These are phyloP conservation scores for Helotiales sp. DNA, from an alignment of 2,329 filamentous ascomycete genomes.

Conservation along the genomic window DNA sequence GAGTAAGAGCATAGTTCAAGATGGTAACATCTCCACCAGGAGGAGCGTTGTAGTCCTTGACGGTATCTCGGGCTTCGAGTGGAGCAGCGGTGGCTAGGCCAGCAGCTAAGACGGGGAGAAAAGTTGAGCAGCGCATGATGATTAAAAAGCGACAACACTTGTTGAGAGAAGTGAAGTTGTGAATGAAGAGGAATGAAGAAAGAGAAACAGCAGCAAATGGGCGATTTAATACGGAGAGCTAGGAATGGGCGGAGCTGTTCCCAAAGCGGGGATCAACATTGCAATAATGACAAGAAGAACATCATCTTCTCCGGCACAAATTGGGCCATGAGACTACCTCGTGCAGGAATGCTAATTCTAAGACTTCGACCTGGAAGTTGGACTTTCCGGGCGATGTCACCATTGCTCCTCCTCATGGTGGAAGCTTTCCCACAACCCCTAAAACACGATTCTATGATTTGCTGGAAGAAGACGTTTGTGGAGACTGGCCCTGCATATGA, in stretches of 20 bases:
- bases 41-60: slow-evolving; percentile 22
- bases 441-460: background rate
- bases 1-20: slow-evolving; percentile 48
- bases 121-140: slow-evolving; percentile 27
- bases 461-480: background rate
- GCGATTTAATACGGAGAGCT: slow-evolving; percentile 3
- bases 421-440: slow-evolving; percentile 4
- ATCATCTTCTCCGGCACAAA: background rate
- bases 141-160: too few species aligned
- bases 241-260: background rate
- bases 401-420: background rate
- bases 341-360: slow-evolving; percentile 9
- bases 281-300: slow-evolving; percentile 2
- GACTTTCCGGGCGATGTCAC: slow-evolving; percentile 10
- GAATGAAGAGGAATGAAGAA: background rate
- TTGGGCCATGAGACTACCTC: background rate
- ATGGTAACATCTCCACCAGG: slow-evolving; percentile 34
- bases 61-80: slow-evolving; percentile 12
- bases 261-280: slow-evolving; percentile 3
- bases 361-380: slow-evolving; percentile 19
- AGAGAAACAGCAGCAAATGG: background rate
- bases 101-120: slow-evolving; percentile 17
- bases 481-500: background rate
- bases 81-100: slow-evolving; percentile 19
- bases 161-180: background rate